These are phyloP conservation scores for Myrica gale DNA, from an alignment of 306 rosid genomes.

Conservation along the genomic window DNA sequence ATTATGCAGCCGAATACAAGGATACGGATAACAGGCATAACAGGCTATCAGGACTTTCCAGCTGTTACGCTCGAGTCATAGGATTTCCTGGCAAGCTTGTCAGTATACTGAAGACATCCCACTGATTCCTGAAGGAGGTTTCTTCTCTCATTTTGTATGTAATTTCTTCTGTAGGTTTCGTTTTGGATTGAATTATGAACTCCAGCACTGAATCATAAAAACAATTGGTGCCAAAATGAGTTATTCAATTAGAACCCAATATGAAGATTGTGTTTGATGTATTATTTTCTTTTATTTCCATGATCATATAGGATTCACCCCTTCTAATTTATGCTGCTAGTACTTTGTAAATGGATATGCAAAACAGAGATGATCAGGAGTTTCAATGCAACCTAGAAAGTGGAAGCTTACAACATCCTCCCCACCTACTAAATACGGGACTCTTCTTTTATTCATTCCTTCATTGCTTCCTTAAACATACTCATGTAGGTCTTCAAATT, in stretches of 20 bases:
- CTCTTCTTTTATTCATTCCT: background rate
- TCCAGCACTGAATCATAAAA: conserved; percentile 22
- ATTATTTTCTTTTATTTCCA: background rate
- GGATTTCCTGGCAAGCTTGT: conserved; percentile 6
- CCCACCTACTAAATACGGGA: background rate
- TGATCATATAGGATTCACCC: background rate
- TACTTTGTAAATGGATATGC: background rate
- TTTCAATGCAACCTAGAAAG: background rate
- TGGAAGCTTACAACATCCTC: background rate
- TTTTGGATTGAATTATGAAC: conserved; percentile 6
- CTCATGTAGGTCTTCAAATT: no score
- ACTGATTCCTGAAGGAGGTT: conserved; percentile 26
- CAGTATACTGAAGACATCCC: conserved; percentile 3
- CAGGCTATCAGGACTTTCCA: conserved; percentile 87
- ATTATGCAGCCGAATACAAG: conserved; percentile 82
- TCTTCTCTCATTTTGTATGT: conserved; percentile 31
- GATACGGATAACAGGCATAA: conserved; percentile 75
- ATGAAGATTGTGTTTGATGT: conserved; percentile 17
- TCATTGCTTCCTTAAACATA: no score
- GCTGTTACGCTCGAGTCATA: conserved; percentile 65
- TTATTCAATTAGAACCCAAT: conserved; percentile 21
- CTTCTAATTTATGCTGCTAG: background rate
- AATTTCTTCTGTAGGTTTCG: conserved; percentile 14
- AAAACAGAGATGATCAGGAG: background rate
- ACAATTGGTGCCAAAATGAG: conserved; percentile 23